These are phyloP conservation scores for Phytopythium aichiense DNA, from an alignment of 352 stramenopile genomes.

Conservation along the genomic window DNA sequence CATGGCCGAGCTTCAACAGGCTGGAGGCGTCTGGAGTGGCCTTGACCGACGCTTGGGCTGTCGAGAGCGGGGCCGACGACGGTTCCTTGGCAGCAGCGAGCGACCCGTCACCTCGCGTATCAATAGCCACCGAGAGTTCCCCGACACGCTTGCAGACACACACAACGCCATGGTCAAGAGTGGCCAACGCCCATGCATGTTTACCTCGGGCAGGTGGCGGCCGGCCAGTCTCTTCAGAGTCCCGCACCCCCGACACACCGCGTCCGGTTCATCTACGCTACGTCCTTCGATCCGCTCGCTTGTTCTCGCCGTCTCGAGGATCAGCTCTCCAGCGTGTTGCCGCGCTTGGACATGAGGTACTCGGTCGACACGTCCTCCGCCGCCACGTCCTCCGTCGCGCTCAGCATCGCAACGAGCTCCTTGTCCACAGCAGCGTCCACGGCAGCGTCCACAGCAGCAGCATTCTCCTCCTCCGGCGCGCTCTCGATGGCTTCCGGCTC, in stretches of 20 bases:
- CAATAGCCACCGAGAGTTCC: neutral
- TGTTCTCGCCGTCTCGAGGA: conserved; percentile 1
- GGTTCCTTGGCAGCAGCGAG: neutral
- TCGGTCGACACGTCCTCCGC: conserved; percentile 33
- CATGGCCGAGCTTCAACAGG: neutral
- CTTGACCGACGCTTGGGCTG: neutral
- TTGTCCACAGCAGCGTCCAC: conserved; percentile 8
- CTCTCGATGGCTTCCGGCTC: conserved; percentile 19
- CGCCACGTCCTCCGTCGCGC: conserved; percentile 5
- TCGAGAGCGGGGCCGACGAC: neutral
- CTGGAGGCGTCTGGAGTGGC: neutral
- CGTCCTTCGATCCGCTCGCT: neutral
- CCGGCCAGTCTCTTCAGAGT: neutral
- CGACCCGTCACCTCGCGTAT: neutral
- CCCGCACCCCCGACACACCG: neutral
- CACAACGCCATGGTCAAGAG: neutral
- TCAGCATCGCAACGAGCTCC: too few species aligned
- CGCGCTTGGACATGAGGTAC: conserved; percentile 50
- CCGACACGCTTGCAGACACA: neutral
- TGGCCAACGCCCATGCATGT: neutral
- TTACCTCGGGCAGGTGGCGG: neutral
- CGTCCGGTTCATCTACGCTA: neutral
- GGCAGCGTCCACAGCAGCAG: conserved; percentile 8
- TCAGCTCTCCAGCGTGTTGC: conserved; percentile 31
- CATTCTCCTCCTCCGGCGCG: conserved; percentile 7